Evolutionary conservation across 139 green algal species (phyloP), one percentile per base, ranked within the genome.

Genomic region (Eudorina sp.): DNA sequence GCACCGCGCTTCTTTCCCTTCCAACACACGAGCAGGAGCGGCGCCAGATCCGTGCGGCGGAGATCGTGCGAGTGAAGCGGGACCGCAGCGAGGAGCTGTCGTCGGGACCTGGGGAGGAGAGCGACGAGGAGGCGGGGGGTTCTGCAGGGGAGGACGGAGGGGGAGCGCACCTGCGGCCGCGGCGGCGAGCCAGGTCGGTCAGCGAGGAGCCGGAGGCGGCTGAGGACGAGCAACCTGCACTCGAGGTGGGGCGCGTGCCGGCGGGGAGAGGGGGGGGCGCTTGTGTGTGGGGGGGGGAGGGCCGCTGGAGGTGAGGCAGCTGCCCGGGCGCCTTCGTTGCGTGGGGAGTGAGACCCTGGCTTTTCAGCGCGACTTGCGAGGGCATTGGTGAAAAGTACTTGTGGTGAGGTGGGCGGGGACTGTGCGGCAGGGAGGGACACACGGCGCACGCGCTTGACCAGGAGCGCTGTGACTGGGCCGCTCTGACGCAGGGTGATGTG

Each of bases 11-110:
- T n/a, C n/a, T n/a, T n/a, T n/a, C n/a, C n/a, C n/a, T n/a, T n/a
- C n/a, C n/a, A n/a, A n/a, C n/a, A n/a, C n/a, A n/a, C n/a, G n/a
- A n/a, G n/a, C 70, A 74, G 55, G 90, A 86, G 76, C 69, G 84
- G 9, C 69, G 90, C 7, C 87, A 94, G 62, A 92, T 95, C 43
- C 72, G 88, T 2, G 90, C 90, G 38, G 91, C 93, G 66, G 90
- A 94, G 81, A 88, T 94, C 19, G 87, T 95, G 29, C 86, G 91
- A 19, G 16, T 62, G 8, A 88, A 88, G 46, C 64, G 82, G 14
- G 46, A 80, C 11, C 64, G 64, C 31, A 88, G 82, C 66, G 60
- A 86, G 80, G 80, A 78, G 80, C 80, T 29, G 18, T 68, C 43
- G 21, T 69, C 64, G 11, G 45, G 25, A 7, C 13, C 23, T 21